Evolutionary conservation across 2,329 filamentous ascomycete species (phyloP).

Genomic region (Myriosclerotinia duriaeana): DNA sequence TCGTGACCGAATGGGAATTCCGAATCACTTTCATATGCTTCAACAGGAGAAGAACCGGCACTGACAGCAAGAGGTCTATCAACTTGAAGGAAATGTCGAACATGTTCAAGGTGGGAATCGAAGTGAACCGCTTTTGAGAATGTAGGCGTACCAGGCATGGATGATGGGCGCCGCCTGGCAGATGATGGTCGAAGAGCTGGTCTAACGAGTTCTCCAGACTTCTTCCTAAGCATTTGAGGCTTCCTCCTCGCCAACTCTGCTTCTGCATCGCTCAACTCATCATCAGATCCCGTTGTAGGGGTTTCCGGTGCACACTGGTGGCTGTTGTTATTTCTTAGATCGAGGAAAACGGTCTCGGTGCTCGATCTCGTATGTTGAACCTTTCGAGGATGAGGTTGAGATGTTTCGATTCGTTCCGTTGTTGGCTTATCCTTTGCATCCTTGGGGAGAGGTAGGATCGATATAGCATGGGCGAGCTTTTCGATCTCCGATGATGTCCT

Average conservation of each 20-base stretch:
- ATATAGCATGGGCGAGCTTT: constrained; percentile 33
- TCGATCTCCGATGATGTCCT: constrained; percentile 31
- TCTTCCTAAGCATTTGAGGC: constrained; percentile 94
- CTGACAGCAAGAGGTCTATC: constrained; percentile 96
- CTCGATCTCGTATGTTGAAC: constrained; percentile 38
- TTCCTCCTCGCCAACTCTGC: constrained; percentile 59
- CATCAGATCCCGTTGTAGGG: constrained; percentile 56
- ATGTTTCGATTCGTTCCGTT: constrained; percentile 27
- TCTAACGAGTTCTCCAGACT: constrained; percentile 93
- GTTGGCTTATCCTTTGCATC: constrained; percentile 37
- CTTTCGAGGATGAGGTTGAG: constrained; percentile 31
- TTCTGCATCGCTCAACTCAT: constrained; percentile 54
- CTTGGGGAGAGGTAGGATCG: constrained; percentile 43
- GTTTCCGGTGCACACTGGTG: constrained; percentile 46
- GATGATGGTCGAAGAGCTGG: constrained; percentile 81
- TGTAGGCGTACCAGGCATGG: constrained; percentile 95
- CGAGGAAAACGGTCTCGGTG: constrained; percentile 50
- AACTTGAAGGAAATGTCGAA: constrained; percentile 91
- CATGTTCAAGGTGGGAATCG: constrained; percentile 92
- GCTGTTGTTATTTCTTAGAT: constrained; percentile 35
- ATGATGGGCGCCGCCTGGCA: constrained; percentile 75
- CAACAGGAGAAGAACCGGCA: constrained; percentile 86
- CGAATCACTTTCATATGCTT: constrained; percentile 79
- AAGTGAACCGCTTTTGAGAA: constrained; percentile 98
- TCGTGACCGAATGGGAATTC: constrained; percentile 79